Evolutionary conservation across 164 flowering plant genomes (phyloP).

Genomic region (Umbellularia californica): DNA sequence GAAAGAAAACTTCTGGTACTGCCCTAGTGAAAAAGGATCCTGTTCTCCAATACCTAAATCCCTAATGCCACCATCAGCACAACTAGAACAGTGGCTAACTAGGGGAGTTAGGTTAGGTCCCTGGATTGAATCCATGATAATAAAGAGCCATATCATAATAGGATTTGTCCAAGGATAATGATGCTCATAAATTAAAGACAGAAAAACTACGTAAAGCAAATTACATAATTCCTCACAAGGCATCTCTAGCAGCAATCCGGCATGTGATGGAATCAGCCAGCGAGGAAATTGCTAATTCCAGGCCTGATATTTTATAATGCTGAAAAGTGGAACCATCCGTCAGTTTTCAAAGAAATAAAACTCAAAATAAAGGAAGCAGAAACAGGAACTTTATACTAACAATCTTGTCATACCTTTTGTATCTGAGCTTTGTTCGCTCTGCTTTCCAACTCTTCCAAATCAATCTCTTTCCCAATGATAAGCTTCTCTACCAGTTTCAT

Average conservation of each 20-base stretch:
- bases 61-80: too few relatives aligned
- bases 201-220: background rate
- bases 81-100: too few relatives aligned
- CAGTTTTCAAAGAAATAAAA: background rate
- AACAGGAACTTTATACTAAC: background rate
- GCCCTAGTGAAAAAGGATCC: too few relatives aligned
- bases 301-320: constrained; percentile 77
- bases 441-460: constrained; percentile 58
- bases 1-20: too few relatives aligned
- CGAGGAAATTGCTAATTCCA: constrained; percentile 68
- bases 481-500: constrained; percentile 56
- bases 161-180: background rate
- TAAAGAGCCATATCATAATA: background rate
- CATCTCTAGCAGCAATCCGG: constrained; percentile 84
- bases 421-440: constrained; percentile 75
- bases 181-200: background rate
- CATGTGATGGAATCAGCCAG: constrained; percentile 82
- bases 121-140: background rate
- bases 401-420: constrained; percentile 51
- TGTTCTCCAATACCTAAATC: too few relatives aligned
- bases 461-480: constrained; percentile 68
- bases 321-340: constrained; percentile 25
- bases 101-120: too few relatives aligned
- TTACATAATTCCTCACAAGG: constrained; percentile 36
- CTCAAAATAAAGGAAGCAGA: background rate